Conservation (phyloP, 2,329 filamentous ascomycete species). For the Colletotrichum theobromicola region DNA sequence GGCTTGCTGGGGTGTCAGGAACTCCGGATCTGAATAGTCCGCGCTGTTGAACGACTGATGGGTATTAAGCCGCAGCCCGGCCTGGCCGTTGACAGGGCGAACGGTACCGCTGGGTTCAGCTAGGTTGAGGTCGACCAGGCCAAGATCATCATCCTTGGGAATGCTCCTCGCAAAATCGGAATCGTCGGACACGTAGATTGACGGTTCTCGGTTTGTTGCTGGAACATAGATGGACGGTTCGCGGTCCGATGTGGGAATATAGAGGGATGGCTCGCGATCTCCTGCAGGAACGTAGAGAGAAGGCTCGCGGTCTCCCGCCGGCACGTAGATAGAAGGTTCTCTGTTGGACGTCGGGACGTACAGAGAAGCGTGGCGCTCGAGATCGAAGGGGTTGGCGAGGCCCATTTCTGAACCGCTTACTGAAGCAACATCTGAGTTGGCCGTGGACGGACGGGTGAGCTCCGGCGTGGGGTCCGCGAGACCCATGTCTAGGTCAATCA, state of each 20-base stretch:
- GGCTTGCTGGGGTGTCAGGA: constrained; percentile 33
- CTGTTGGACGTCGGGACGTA: constrained; percentile 50
- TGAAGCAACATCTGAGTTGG: constrained; percentile 63
- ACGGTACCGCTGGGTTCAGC: constrained; percentile 21
- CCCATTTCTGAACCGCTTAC: constrained; percentile 62
- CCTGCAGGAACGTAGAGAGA: constrained; percentile 61
- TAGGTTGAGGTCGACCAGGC: constrained; percentile 36
- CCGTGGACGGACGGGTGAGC: constrained; percentile 60
- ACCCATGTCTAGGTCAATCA: constrained; percentile 62
- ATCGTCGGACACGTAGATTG: constrained; percentile 67
- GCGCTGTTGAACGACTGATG: constrained; percentile 22
- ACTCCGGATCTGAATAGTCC: constrained; percentile 25
- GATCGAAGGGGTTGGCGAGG: constrained; percentile 63
- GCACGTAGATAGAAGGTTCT: constrained; percentile 65
- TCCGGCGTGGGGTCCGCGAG: constrained; percentile 57
- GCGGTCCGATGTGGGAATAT: constrained; percentile 48
- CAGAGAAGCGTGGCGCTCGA: constrained; percentile 66
- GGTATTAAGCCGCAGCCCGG: constrained; percentile 12
- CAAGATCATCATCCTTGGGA: constrained; percentile 26
- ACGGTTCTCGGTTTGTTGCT: constrained; percentile 53
- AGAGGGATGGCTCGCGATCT: constrained; percentile 62
- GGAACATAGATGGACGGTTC: constrained; percentile 64
- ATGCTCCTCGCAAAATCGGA: constrained; percentile 51
- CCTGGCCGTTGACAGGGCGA: neutral
- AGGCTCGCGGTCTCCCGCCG: constrained; percentile 52